phyloP scores from a whole-genome alignment of 2,329 filamentous ascomycete genomes.

The Ambrosiella beaveri region DNA sequence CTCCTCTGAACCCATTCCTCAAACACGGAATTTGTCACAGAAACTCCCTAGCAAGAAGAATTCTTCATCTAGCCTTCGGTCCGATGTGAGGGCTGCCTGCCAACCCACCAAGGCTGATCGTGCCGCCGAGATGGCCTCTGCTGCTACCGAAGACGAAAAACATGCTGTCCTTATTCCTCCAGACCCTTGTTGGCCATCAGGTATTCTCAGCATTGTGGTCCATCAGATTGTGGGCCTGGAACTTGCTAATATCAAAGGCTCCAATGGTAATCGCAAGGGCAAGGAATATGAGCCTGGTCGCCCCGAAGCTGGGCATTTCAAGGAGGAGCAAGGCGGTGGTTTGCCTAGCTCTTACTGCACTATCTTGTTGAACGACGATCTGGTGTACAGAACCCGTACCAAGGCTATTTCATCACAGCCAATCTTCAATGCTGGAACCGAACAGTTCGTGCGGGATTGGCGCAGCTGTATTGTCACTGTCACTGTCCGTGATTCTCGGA shows the following conservation, averaged over 20 bases:
- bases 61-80: background rate
- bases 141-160: slow-evolving; percentile 42
- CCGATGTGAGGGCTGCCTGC: background rate
- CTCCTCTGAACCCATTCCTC: background rate
- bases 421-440: slow-evolving; percentile 93
- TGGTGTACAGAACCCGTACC: slow-evolving; percentile 83
- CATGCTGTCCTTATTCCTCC: slow-evolving; percentile 80
- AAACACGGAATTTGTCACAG: background rate
- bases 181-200: slow-evolving; percentile 90
- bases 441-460: slow-evolving; percentile 89
- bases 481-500: slow-evolving; percentile 72
- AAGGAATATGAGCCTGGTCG: slow-evolving; percentile 87
- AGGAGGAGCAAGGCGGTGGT: slow-evolving; percentile 62
- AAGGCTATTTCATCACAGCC: slow-evolving; percentile 90
- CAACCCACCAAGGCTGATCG: slow-evolving; percentile 25
- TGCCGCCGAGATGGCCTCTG: slow-evolving; percentile 39
- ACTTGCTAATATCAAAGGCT: slow-evolving; percentile 79
- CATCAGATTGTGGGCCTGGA: slow-evolving; percentile 94
- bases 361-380: slow-evolving; percentile 72
- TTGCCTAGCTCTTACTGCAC: slow-evolving; percentile 90
- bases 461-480: slow-evolving; percentile 71
- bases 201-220: slow-evolving; percentile 68
- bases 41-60: background rate
- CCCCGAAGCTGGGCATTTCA: slow-evolving; percentile 62
- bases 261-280: slow-evolving; percentile 44